These are phyloP conservation scores for Fusarium phyllophilum DNA, from an alignment of 2,329 filamentous ascomycete genomes.

Conservation along the genomic window DNA sequence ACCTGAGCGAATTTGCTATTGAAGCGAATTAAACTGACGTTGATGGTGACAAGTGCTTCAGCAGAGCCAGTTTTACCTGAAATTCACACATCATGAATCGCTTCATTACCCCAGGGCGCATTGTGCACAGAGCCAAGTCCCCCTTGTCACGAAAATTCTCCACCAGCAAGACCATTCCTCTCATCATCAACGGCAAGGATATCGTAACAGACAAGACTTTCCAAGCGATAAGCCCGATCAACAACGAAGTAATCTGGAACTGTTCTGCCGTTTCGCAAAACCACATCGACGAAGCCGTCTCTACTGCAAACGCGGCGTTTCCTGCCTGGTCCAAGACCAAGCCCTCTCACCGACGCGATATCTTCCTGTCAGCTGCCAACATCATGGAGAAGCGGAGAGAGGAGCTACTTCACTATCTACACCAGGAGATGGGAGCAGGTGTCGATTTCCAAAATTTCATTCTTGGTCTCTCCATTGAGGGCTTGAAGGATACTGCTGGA, in stretches of 20 bases:
- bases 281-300: slow-evolving; percentile 5
- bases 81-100: not conserved
- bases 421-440: slow-evolving; percentile 18
- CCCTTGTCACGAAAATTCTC: not conserved
- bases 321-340: slow-evolving; percentile 13
- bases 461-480: slow-evolving; percentile 42
- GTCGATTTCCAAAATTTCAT: slow-evolving; percentile 44
- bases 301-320: slow-evolving; percentile 7
- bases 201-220: slow-evolving; percentile 8
- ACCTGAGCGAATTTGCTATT: not conserved
- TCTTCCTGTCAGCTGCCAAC: slow-evolving; percentile 17
- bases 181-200: slow-evolving; percentile 21
- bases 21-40: not conserved
- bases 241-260: slow-evolving; percentile 15
- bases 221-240: slow-evolving; percentile 7
- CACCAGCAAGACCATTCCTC: not conserved
- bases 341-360: slow-evolving; percentile 7
- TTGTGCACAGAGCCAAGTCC: not conserved
- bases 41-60: not conserved
- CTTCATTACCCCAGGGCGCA: not conserved
- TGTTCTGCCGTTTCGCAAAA: slow-evolving; percentile 6
- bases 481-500: slow-evolving; percentile 50
- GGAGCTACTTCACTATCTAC: slow-evolving; percentile 6
- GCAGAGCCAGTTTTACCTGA: not conserved
- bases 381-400: slow-evolving; percentile 1